Evolutionary conservation across 805 yeast genomes (phyloP), one percentile per base, ranked within the genome.

Genomic region (Cyberlindnera misumaiensis): DNA sequence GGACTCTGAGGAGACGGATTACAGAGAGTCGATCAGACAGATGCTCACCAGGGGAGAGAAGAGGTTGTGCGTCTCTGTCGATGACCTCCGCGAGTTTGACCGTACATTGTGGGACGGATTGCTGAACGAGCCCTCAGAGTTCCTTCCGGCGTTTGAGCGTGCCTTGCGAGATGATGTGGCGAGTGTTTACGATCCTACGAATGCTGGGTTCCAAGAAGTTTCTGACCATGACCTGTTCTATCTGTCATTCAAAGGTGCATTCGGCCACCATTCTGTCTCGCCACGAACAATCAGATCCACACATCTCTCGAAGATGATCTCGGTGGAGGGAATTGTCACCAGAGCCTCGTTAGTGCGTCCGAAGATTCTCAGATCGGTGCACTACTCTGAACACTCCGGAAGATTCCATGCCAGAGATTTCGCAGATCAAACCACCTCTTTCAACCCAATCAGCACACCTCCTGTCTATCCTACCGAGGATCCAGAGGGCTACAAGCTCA

Each of bases 241-340:
- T 52, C 60, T 93, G 12, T 83, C 89, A 0, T 87, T 90, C 63
- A 77, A 75, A 49, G 98, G 98, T 38, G 80, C 97, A 0, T 87
- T 93, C 61, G 97, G 97, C 39, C 75, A 80, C 40, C 89, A 88
- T 56, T 73, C 82, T 32, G 79, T 90, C 22, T 81, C 88, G 17
- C 97, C 98, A 15, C 74, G 97, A 53, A 78, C 96, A 3, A 77
- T 93, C 41, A 75, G 80, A 42, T 81, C 97, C 3, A 63, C 72
- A 11, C 81, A 76, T 47, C 66, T 93, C 36, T 87, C 95, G 40
- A 80, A 81, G 55, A 67, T 90, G 73, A 77, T 93, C 32, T 80
- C 95, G 2, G 70, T 93, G 17, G 97, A 93, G 63, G 98, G 98
- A 40, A 93, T 93, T 51, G 96, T 93, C 13, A 90, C 97, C 1